Conservation (phyloP, 2,329 filamentous ascomycete species). For the Cyclaneusma minus region DNA sequence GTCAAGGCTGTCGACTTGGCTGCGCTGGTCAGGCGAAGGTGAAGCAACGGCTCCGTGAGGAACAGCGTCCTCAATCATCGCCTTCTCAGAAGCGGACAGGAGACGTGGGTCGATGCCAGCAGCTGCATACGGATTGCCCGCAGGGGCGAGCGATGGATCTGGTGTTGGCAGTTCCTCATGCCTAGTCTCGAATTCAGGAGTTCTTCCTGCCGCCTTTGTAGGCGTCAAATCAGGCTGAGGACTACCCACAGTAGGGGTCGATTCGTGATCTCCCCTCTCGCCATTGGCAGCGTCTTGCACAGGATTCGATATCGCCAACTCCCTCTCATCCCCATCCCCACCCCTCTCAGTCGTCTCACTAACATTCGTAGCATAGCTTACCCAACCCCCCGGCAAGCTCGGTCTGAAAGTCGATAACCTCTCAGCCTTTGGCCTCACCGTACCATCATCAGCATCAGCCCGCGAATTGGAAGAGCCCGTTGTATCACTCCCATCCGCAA, state of each 20-base stretch:
- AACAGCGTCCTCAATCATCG: conserved; percentile 15
- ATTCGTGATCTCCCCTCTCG: too few relatives aligned
- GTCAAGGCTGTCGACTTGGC: too few relatives aligned
- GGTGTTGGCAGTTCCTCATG: conserved; percentile 9
- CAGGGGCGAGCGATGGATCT: conserved; percentile 10
- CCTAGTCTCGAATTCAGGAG: too few relatives aligned
- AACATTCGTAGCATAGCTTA: conserved; percentile 14
- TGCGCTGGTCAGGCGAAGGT: conserved; percentile 30
- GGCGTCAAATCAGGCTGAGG: too few relatives aligned
- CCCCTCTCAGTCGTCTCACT: conserved; percentile 1
- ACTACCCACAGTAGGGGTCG: too few relatives aligned
- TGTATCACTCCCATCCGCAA: conserved; percentile 21
- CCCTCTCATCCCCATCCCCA: too few relatives aligned
- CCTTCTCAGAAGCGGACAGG: conserved; percentile 9
- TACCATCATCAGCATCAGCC: too few relatives aligned
- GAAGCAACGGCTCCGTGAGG: conserved; percentile 19
- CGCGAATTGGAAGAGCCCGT: too few relatives aligned
- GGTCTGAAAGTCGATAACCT: conserved; percentile 16
- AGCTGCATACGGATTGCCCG: conserved; percentile 11
- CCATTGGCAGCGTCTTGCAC: too few relatives aligned
- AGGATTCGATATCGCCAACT: too few relatives aligned
- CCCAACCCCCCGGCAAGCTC: conserved; percentile 16
- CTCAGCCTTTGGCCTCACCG: conserved; percentile 8
- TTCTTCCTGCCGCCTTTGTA: too few relatives aligned
- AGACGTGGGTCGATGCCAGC: conserved; percentile 11